phyloP scores from a whole-genome alignment of 139 green algal genomes.

The Auxenochlorella pyrenoidosa region DNA sequence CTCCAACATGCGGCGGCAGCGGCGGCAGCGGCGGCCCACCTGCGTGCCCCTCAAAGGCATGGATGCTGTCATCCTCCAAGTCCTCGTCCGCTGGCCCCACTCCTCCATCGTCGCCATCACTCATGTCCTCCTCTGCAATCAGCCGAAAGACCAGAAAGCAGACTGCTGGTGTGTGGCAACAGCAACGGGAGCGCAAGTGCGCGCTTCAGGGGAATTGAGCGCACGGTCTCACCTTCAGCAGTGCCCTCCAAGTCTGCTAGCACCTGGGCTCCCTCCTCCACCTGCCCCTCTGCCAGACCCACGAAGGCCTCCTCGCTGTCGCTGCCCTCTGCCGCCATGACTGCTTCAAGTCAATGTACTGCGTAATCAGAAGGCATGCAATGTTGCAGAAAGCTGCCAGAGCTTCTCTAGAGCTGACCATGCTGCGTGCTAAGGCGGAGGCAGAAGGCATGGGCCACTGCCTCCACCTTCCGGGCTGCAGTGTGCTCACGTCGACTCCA shows the following conservation, averaged over 20 bases:
- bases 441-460: no score
- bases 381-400: no score
- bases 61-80: conserved; percentile 70
- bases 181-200: no score
- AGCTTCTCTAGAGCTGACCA: no score
- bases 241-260: conserved; percentile 68
- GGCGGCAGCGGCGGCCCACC: conserved; percentile 25
- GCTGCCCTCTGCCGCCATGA: not conserved
- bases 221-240: not conserved
- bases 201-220: no score
- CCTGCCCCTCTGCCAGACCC: conserved; percentile 38
- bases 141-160: not conserved
- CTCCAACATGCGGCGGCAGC: not conserved
- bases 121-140: conserved; percentile 36
- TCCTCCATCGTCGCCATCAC: conserved; percentile 23
- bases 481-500: no score
- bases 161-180: no score
- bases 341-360: not conserved
- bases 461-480: no score
- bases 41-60: conserved; percentile 74
- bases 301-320: conserved; percentile 58
- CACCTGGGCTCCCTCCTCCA: conserved; percentile 59
- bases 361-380: not conserved
- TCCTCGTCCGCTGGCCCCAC: conserved; percentile 34
- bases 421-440: no score